These are phyloP conservation scores for Claviceps quebecensis DNA, from an alignment of 2,329 filamentous ascomycete species.

Conservation along the genomic window DNA sequence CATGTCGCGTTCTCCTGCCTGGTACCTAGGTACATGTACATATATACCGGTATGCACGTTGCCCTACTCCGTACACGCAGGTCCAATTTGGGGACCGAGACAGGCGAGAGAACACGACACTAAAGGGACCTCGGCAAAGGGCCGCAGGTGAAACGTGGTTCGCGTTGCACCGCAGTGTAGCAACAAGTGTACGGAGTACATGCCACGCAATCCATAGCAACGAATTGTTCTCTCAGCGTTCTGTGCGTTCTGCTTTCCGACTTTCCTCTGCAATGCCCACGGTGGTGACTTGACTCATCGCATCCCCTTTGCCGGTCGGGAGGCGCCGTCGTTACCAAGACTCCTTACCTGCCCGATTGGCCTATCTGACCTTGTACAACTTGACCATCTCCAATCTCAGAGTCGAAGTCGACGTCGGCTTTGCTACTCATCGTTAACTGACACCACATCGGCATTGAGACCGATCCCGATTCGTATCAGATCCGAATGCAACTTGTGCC, in stretches of 20 bases:
- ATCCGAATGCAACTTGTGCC: not conserved
- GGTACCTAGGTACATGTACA: no score
- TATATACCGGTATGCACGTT: not conserved
- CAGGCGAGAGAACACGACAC: not conserved
- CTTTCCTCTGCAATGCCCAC: not conserved
- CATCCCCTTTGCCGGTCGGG: no score
- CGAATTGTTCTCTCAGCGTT: not conserved
- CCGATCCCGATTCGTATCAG: not conserved
- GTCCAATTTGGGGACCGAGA: not conserved
- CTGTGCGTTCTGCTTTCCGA: not conserved
- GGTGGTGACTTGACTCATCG: no score
- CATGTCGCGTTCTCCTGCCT: not conserved
- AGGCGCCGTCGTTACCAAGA: no score
- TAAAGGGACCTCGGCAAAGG: not conserved
- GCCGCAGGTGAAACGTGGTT: slow-evolving; percentile 7
- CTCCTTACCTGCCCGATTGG: no score
- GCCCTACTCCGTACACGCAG: not conserved
- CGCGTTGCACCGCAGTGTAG: slow-evolving; percentile 6
- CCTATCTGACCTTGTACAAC: no score
- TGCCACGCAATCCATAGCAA: no score
- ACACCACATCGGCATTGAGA: not conserved
- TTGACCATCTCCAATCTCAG: no score
- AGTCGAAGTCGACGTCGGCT: no score
- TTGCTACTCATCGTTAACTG: not conserved
- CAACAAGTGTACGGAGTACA: not conserved